Percentiles rank a stretch among this genome's conserved stretches.
Evolutionary conservation across 208 protist species (phyloP).

Genomic region (Tritrichomonas musculus): DNA sequence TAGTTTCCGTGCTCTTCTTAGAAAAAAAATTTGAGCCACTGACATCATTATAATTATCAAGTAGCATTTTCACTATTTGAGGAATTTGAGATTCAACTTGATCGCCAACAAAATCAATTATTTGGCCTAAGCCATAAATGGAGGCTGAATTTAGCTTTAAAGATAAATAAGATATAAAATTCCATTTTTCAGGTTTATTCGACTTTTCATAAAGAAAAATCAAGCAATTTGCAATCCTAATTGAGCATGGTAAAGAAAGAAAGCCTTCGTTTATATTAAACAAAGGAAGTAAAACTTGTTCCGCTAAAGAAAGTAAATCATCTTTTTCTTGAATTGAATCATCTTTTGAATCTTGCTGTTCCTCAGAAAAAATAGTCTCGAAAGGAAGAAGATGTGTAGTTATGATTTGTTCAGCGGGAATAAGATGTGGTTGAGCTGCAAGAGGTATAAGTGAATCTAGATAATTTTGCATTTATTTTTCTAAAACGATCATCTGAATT

Average conservation of each 20-base stretch:
- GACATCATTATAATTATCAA: no score
- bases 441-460: no score
- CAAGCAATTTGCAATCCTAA: neutral
- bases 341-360: neutral
- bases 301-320: neutral
- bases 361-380: neutral
- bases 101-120: neutral
- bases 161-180: neutral
- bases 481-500: no score
- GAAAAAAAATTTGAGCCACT: no score
- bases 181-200: neutral
- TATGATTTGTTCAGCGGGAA: slow-evolving; percentile 20
- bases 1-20: no score
- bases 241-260: neutral
- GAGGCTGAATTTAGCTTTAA: neutral
- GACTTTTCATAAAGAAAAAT: neutral
- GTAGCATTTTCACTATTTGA: neutral
- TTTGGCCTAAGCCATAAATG: neutral
- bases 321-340: no score
- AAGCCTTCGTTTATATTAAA: neutral
- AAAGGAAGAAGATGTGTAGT: neutral
- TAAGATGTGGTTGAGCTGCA: no score
- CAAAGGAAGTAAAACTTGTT: neutral
- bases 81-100: neutral
- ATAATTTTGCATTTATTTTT: no score